Evolutionary conservation across 1,284 basidiomycete genomes (phyloP).

Genomic region (Ceratobasidium theobromae): DNA sequence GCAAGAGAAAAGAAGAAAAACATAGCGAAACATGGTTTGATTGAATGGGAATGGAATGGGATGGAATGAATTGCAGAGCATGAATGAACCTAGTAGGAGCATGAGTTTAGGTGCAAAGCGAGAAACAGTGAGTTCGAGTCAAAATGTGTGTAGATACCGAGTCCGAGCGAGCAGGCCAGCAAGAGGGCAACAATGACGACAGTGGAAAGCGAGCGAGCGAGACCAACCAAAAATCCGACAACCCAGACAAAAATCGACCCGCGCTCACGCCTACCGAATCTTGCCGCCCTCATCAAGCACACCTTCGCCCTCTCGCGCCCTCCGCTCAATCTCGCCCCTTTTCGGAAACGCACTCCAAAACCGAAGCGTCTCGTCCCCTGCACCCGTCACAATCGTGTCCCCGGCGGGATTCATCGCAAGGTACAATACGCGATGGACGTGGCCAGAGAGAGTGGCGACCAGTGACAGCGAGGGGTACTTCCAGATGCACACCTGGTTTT

Average conservation of each 20-base stretch:
- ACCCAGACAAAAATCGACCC: too few species aligned
- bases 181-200: neutral
- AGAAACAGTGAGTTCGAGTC: neutral
- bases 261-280: constrained; percentile 50
- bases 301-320: constrained; percentile 50
- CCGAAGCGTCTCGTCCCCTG: constrained; percentile 93
- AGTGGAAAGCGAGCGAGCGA: too few species aligned
- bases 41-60: neutral
- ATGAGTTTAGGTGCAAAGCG: neutral
- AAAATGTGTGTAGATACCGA: neutral
- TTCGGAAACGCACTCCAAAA: constrained; percentile 96
- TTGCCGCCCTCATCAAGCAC: constrained; percentile 62
- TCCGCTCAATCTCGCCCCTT: constrained; percentile 51
- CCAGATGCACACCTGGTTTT: constrained; percentile 98
- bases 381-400: constrained; percentile 96
- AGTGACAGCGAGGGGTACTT: constrained; percentile 91
- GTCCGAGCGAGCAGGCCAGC: neutral
- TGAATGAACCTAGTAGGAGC: too few species aligned
- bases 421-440: constrained; percentile 92
- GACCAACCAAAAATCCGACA: neutral
- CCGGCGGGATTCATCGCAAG: constrained; percentile 97
- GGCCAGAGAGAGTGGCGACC: constrained; percentile 92
- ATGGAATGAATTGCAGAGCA: constrained; percentile 18
- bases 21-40: constrained; percentile 28
- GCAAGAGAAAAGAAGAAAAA: constrained; percentile 6